Conservation (phyloP, 306 rosid genomes). For the Dalbergia cultrata region DNA sequence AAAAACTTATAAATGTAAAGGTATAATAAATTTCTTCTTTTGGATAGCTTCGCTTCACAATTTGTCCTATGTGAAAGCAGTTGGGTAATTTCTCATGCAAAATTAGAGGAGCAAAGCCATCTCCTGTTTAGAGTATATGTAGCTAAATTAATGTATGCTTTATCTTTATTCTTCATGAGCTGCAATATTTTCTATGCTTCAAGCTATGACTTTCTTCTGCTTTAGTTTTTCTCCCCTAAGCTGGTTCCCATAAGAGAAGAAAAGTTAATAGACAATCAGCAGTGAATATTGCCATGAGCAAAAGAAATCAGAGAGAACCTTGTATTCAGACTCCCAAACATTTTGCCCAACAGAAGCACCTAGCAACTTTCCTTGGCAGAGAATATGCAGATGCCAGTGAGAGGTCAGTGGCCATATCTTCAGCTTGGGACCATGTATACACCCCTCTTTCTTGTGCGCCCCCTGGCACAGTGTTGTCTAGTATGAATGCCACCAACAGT, state of each 20-base stretch:
- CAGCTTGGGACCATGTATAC: slow-evolving; percentile 65
- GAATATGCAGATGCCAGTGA: slow-evolving; percentile 62
- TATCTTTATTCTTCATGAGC: slow-evolving; percentile 30
- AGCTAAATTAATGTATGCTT: background rate
- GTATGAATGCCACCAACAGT: slow-evolving; percentile 64
- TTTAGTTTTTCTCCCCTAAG: background rate
- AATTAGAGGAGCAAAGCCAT: slow-evolving; percentile 37
- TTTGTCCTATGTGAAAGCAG: slow-evolving; percentile 12
- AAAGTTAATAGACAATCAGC: slow-evolving; percentile 24
- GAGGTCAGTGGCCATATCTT: slow-evolving; percentile 67
- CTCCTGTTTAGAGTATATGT: slow-evolving; percentile 30
- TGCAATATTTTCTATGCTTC: slow-evolving; percentile 12
- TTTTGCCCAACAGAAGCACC: slow-evolving; percentile 55
- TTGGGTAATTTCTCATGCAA: slow-evolving; percentile 31
- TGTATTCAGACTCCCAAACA: slow-evolving; percentile 54
- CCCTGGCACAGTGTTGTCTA: slow-evolving; percentile 85
- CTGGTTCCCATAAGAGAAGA: slow-evolving; percentile 4
- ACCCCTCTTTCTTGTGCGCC: slow-evolving; percentile 78
- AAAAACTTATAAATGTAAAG: slow-evolving; percentile 32
- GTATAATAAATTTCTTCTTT: slow-evolving; percentile 11
- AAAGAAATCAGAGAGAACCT: background rate
- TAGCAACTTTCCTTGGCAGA: slow-evolving; percentile 62
- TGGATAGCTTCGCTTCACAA: background rate
- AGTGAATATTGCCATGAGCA: slow-evolving; percentile 17
- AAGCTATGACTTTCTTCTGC: background rate